Conservation (phyloP, 371 early-diverging fungal genomes). For the Apophysomyces variabilis region DNA sequence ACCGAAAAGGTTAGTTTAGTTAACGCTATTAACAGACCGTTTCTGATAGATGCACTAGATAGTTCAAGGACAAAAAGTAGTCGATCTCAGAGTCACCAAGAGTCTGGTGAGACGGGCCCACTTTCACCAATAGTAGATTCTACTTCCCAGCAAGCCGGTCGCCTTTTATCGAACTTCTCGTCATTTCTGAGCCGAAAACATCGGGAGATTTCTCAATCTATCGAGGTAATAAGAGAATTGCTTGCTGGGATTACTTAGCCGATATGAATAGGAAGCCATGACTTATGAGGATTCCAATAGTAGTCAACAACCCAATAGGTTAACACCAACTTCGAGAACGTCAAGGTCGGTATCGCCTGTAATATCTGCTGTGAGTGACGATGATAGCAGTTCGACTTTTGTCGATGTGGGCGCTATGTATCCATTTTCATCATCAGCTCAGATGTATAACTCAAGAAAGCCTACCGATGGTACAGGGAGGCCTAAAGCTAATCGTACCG, state of each 20-base stretch:
- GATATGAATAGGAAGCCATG: not conserved
- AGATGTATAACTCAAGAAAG: not conserved
- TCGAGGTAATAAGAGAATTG: conserved; percentile 36
- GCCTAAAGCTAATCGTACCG: not conserved
- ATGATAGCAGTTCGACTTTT: conserved; percentile 34
- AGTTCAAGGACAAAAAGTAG: conserved; percentile 1
- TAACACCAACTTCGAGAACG: conserved; percentile 28
- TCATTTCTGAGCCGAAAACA: conserved; percentile 60
- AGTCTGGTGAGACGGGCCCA: conserved; percentile 18
- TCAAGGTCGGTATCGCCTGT: conserved; percentile 18
- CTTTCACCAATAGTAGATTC: conserved; percentile 45
- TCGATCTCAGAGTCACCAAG: not conserved
- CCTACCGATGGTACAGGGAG: not conserved
- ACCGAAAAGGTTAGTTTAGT: not conserved
- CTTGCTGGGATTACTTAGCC: not conserved
- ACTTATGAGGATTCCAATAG: not conserved
- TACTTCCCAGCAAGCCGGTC: conserved; percentile 59
- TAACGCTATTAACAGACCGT: not conserved
- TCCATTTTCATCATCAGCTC: conserved; percentile 23
- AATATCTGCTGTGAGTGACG: conserved; percentile 22
- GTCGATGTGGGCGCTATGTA: conserved; percentile 46
- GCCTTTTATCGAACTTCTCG: conserved; percentile 59
- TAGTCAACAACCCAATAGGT: not conserved
- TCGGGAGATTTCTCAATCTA: conserved; percentile 56
- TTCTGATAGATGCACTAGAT: not conserved